Evolutionary conservation across 176 grass and related monocot species (phyloP).

Genomic region (Triticum dicoccoides): DNA sequence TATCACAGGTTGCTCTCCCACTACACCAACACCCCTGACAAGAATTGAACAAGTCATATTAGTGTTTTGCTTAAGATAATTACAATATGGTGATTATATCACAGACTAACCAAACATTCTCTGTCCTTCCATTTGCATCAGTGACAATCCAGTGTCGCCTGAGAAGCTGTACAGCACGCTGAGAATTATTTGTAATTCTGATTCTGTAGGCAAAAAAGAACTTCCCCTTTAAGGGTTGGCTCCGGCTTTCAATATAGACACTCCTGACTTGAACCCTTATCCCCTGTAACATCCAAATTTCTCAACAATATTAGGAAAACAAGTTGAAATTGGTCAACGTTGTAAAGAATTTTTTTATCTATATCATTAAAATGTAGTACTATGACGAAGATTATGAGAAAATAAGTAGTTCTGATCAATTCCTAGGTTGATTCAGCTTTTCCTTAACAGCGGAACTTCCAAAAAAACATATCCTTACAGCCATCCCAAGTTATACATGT

Average conservation of each 20-base stretch:
- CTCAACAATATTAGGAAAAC: constrained; percentile 23
- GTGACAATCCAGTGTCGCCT: constrained; percentile 81
- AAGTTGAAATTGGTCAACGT: background rate
- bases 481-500: background rate
- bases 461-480: background rate
- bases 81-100: background rate
- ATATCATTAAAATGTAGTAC: background rate
- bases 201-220: constrained; percentile 89
- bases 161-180: constrained; percentile 67
- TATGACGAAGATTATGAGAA: background rate
- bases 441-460: background rate
- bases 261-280: constrained; percentile 93
- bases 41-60: constrained; percentile 18
- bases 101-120: constrained; percentile 65
- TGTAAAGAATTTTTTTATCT: background rate
- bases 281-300: constrained; percentile 41
- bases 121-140: constrained; percentile 77
- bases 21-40: constrained; percentile 69
- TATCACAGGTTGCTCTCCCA: constrained; percentile 80
- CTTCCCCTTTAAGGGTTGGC: constrained; percentile 69
- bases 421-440: background rate
- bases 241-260: constrained; percentile 80
- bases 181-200: constrained; percentile 82
- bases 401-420: background rate
- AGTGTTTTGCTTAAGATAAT: background rate